Percentiles rank a stretch among this genome's conserved stretches.
These are phyloP conservation scores for Chaetomium tenue DNA, from an alignment of 495 filamentous ascomycete species.

Conservation along the genomic window DNA sequence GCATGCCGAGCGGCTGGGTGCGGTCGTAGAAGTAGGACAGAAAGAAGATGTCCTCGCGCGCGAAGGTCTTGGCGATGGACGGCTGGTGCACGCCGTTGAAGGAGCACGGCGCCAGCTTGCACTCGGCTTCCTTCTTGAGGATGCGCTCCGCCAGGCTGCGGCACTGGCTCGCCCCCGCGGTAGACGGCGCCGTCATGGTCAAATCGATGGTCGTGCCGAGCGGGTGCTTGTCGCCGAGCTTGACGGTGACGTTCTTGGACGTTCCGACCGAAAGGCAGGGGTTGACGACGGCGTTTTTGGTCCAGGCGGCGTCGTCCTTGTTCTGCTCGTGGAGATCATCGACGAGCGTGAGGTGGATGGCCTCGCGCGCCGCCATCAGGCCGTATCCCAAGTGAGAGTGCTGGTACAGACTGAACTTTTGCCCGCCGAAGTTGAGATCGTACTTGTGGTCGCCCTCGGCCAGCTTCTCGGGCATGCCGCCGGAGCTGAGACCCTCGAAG, in stretches of 20 bases:
- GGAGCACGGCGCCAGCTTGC: slow-evolving; percentile 83
- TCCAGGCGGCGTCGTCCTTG: slow-evolving; percentile 45
- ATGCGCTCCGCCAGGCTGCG: slow-evolving; percentile 86
- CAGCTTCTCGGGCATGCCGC: slow-evolving; percentile 86
- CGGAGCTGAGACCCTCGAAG: slow-evolving; percentile 66
- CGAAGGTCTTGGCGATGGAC: slow-evolving; percentile 86
- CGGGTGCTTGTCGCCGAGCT: slow-evolving; percentile 59
- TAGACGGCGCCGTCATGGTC: slow-evolving; percentile 82
- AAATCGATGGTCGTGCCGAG: slow-evolving; percentile 63
- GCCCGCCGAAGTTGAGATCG: slow-evolving; percentile 82
- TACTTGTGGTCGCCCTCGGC: slow-evolving; percentile 96
- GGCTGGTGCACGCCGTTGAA: slow-evolving; percentile 98
- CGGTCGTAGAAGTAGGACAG: slow-evolving; percentile 98
- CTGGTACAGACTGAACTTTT: slow-evolving; percentile 92
- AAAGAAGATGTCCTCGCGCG: slow-evolving; percentile 88
- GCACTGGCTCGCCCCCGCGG: slow-evolving; percentile 76
- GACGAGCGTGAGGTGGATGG: slow-evolving; percentile 72
- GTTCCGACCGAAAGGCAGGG: slow-evolving; percentile 87
- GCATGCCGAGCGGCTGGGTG: slow-evolving; percentile 87
- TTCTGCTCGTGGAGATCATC: slow-evolving; percentile 58
- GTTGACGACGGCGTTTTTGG: slow-evolving; percentile 69
- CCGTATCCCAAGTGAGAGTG: slow-evolving; percentile 97
- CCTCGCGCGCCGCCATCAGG: slow-evolving; percentile 87
- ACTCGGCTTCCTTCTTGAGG: slow-evolving; percentile 80
- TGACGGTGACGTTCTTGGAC: slow-evolving; percentile 64